Conservation (phyloP, 345 rosid genomes). For the Noccaea caerulescens region DNA sequence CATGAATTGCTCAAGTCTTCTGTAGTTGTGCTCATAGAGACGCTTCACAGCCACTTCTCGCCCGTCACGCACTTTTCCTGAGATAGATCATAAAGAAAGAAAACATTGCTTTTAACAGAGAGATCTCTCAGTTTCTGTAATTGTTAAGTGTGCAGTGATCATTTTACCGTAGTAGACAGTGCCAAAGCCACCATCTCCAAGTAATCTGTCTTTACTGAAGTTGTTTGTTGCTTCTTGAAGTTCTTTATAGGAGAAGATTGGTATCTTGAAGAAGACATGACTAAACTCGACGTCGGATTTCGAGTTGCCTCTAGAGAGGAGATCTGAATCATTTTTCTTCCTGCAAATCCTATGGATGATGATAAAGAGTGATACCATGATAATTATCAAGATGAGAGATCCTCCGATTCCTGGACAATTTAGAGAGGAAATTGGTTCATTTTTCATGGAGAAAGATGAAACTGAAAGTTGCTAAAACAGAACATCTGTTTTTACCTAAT, state of each 20-base stretch:
- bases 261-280: conserved; percentile 49
- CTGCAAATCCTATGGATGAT: conserved; percentile 26
- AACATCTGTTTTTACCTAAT: conserved; percentile 33
- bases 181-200: conserved; percentile 83
- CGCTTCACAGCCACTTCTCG: conserved; percentile 78
- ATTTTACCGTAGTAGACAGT: conserved; percentile 67
- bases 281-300: conserved; percentile 49
- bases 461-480: conserved; percentile 7
- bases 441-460: conserved; percentile 14
- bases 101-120: conserved; percentile 5
- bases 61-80: conserved; percentile 68
- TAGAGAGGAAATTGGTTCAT: not conserved
- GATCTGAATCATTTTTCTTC: conserved; percentile 35
- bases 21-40: conserved; percentile 58
- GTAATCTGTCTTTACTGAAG: conserved; percentile 51
- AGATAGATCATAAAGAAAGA: not conserved
- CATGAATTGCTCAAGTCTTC: conserved; percentile 57
- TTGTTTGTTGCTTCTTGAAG: conserved; percentile 66
- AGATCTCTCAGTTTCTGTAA: not conserved
- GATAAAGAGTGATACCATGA: conserved; percentile 25
- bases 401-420: conserved; percentile 50
- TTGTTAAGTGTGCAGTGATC: not conserved
- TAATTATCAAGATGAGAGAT: conserved; percentile 29
- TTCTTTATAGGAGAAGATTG: conserved; percentile 61
- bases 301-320: conserved; percentile 41